Evolutionary conservation across 2,329 filamentous ascomycete genomes (phyloP), one percentile per base, ranked within the genome.

Genomic region (Cladophialophora immunda): DNA sequence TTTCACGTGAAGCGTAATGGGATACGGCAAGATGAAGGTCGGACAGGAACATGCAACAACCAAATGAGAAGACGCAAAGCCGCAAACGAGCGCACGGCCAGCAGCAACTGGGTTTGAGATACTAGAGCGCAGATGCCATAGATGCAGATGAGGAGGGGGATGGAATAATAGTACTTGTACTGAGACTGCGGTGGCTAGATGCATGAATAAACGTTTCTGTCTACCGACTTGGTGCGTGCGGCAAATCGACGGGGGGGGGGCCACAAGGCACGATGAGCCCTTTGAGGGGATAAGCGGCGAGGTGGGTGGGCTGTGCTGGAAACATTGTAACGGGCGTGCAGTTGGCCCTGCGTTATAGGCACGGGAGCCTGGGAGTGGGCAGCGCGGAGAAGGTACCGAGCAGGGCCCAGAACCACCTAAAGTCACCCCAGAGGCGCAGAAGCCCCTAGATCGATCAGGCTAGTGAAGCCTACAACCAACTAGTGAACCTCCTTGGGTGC

Each of bases 61-160:
- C 17, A 38, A 36, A 38, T 52, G 54, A 32, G 13, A 50, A 36
- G 29, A 25, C 17, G 17, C 38, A 32, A 41, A 50, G 13, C 19
- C 7, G 34, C 27, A 58, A 64, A 64, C 53, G 61, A 64, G 53
- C 45, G 61, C 36, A 34, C 19, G n/a, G 61, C 47, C 38, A 27
- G 45, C 45, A 50, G 45, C 45, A 11, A 50, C 2, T 19, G 15
- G 45, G 19, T 13, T 50, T 19, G 22, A 50, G 22, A 27, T 27
- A 15, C 19, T 50, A 50, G 45, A 50, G 22, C 45, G 22, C 45
- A 50, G 45, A 50, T 27, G 17, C 45, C 45, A 27, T 27, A 4
- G 22, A 50, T 25, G 22, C 45, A 50, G 22, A 50, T 5, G 45
- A 50, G 13, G 45, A 50, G 45, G 22, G 45, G 45, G 45, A 4